phyloP scores from a whole-genome alignment of 176 grass and related monocot species.

The Paspalum vaginatum region DNA sequence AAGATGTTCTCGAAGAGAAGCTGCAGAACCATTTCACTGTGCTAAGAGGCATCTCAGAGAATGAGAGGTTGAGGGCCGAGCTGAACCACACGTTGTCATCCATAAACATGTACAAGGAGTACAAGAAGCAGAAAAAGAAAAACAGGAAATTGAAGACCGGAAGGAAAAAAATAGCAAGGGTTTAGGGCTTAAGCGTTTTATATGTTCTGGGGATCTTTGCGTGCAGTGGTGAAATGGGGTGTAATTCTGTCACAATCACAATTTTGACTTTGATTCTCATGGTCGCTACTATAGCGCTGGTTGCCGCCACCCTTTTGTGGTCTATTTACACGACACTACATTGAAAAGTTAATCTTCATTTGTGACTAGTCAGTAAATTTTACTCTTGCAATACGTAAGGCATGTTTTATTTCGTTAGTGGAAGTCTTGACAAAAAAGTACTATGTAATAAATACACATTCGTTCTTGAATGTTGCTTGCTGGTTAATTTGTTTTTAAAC shows the following conservation, averaged over 20 bases:
- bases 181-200: neutral
- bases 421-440: too few relatives aligned
- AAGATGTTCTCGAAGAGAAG: slow-evolving; percentile 57
- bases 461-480: too few relatives aligned
- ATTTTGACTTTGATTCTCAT: slow-evolving; percentile 1
- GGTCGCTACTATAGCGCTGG: neutral
- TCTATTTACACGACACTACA: neutral
- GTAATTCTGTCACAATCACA: neutral
- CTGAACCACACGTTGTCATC: slow-evolving; percentile 71
- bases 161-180: slow-evolving; percentile 28
- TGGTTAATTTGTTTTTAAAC: too few relatives aligned
- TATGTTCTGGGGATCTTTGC: neutral
- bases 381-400: too few relatives aligned
- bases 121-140: slow-evolving; percentile 71
- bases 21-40: slow-evolving; percentile 74
- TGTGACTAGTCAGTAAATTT: neutral
- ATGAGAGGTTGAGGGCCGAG: slow-evolving; percentile 74
- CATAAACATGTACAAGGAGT: slow-evolving; percentile 70
- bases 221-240: neutral
- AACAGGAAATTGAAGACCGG: slow-evolving; percentile 38
- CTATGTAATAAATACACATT: too few relatives aligned
- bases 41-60: slow-evolving; percentile 67
- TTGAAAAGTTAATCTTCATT: neutral
- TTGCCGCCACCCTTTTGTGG: neutral
- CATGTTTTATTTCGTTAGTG: too few relatives aligned